Percentiles rank a stretch among this genome's conserved stretches.
Conservation (phyloP, 140 eudicot genomes). For the Senecio squalidus region DNA sequence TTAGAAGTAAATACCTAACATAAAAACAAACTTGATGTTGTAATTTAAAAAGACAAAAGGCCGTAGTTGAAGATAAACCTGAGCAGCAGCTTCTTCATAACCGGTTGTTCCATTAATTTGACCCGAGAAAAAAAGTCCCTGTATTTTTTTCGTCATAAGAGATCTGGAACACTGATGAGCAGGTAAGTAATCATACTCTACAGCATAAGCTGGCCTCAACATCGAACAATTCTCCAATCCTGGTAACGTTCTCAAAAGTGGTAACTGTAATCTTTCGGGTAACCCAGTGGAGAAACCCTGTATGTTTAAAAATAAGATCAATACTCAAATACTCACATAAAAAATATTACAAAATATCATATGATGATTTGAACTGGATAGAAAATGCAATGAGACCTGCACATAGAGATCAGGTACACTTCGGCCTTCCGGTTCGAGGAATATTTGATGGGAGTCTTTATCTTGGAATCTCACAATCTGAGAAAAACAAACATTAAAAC, state of each 20-base stretch:
- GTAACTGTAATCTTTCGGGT: slow-evolving; percentile 93
- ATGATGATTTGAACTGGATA: neutral
- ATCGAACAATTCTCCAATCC: slow-evolving; percentile 92
- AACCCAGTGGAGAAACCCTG: slow-evolving; percentile 98
- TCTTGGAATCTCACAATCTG: slow-evolving; percentile 98
- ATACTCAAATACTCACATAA: slow-evolving; percentile 2
- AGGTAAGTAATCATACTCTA: slow-evolving; percentile 93
- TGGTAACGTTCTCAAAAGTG: slow-evolving; percentile 84
- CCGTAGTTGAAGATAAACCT: no score
- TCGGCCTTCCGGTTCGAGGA: slow-evolving; percentile 96
- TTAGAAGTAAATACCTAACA: neutral
- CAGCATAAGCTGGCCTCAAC: slow-evolving; percentile 98
- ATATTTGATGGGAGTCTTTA: slow-evolving; percentile 95
- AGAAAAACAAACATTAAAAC: slow-evolving; percentile 6
- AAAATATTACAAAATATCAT: neutral
- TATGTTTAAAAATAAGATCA: neutral
- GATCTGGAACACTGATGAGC: slow-evolving; percentile 95
- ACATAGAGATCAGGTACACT: slow-evolving; percentile 89
- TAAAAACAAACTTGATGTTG: neutral
- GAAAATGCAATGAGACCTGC: slow-evolving; percentile 52
- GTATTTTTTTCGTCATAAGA: slow-evolving; percentile 85
- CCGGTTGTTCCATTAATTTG: slow-evolving; percentile 98
- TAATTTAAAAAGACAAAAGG: neutral
- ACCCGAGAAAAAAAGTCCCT: slow-evolving; percentile 97
- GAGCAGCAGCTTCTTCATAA: slow-evolving; percentile 99